Evolutionary conservation across 371 early-diverging fungal species (phyloP), one percentile per base, ranked within the genome.

Genomic region (Mortierella sp.): DNA sequence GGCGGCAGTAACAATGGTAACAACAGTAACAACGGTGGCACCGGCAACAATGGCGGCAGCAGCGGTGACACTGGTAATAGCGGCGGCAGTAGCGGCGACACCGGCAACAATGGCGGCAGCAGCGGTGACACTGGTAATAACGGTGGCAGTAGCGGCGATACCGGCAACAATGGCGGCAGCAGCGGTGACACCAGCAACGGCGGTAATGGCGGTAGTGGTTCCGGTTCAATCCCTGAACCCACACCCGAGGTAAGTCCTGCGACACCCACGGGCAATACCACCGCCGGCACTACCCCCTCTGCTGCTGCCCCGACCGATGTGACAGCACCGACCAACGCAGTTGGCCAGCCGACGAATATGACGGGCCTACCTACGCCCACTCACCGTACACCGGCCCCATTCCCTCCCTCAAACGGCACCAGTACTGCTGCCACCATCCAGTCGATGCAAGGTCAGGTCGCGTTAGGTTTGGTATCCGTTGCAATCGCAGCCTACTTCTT

Each of bases 401-500:
- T 65, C 19, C 52, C 52, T 14, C 48, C 63, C 4, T 26, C 56
- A 4, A 50, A 43, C 9, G 48, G n/a, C 42, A 19, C 26, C 15
- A 53, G n/a, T 41, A 19, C 26, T 21, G 50, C 46, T 17, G 50
- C 28, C n/a, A 37, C 53, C 37, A 41, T 21, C 23, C 30, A 15
- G 11, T 2, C 37, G 11, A 23, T 23, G n/a, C 53, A 46, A 6
- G 23, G 44, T 37, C 50, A 58, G 44, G 42, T 21, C 12, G 58
- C 34, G 9, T 31, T 70, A 46, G 63, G 63, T 2, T 24, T 58
- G 53, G 28, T 52, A 6, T 50, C 53, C 5, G 63, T 53, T n/a
- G 63, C 48, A 11, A 51, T 58, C 9, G 58, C 53, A 7, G 58
- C 53, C 14, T 63, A 26, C 48, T 41, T 70, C 24, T 34, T 62